Percentiles rank a stretch among this genome's conserved stretches.
Evolutionary conservation across 495 filamentous ascomycete species (phyloP).

Genomic region (Aspergillus affinis): DNA sequence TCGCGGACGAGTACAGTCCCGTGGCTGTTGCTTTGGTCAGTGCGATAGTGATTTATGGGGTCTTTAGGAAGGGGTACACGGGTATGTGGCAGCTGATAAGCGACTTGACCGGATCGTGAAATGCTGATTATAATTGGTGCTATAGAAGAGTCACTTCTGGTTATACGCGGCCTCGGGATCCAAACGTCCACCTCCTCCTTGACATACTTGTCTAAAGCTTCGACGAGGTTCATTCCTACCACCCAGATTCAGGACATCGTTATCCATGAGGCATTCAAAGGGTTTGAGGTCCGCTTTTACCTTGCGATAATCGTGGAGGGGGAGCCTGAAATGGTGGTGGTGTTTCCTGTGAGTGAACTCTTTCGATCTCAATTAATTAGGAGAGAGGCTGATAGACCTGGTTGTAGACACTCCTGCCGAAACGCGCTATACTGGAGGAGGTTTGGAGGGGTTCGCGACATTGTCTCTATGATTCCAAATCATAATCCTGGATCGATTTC

Average conservation of each 20-base stretch:
- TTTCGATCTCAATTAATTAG: neutral
- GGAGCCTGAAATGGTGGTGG: slow-evolving; percentile 84
- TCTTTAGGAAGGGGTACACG: slow-evolving; percentile 50
- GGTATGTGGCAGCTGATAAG: slow-evolving; percentile 30
- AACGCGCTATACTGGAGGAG: slow-evolving; percentile 67
- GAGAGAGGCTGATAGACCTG: slow-evolving; percentile 7
- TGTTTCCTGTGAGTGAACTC: slow-evolving; percentile 70
- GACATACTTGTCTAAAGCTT: slow-evolving; percentile 61
- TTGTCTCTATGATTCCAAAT: slow-evolving; percentile 72
- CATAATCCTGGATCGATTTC: slow-evolving; percentile 19
- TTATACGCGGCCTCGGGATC: slow-evolving; percentile 85
- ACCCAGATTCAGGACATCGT: slow-evolving; percentile 87
- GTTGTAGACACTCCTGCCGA: slow-evolving; percentile 63
- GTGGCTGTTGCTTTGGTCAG: slow-evolving; percentile 28
- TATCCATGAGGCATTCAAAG: slow-evolving; percentile 92
- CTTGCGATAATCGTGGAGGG: slow-evolving; percentile 88
- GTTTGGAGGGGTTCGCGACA: slow-evolving; percentile 80
- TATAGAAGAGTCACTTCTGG: slow-evolving; percentile 78
- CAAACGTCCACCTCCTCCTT: slow-evolving; percentile 74
- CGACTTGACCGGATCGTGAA: neutral
- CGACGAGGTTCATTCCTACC: slow-evolving; percentile 90
- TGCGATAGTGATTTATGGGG: slow-evolving; percentile 41
- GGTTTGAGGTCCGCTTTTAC: slow-evolving; percentile 89
- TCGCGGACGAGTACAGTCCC: slow-evolving; percentile 40
- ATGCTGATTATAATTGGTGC: slow-evolving; percentile 20